A percentile compares a stretch with the other conserved stretches of the same genome.
Conservation (phyloP, 2,329 filamentous ascomycete genomes). For the Nannizziopsis barbatae region DNA sequence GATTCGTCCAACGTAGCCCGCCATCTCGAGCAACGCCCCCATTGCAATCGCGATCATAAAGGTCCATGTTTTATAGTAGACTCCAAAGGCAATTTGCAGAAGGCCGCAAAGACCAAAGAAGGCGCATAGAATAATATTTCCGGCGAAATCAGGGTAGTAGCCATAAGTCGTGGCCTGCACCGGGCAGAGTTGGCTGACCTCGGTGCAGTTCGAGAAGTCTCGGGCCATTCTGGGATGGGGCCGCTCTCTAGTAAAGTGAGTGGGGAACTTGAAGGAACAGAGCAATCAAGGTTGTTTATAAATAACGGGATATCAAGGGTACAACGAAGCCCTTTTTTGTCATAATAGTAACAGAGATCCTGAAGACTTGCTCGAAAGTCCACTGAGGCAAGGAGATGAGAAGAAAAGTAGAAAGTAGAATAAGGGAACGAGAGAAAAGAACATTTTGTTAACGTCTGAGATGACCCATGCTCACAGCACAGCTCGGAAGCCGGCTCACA, state of each 20-base stretch:
- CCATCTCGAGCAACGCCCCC: constrained; percentile 41
- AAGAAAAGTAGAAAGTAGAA: not conserved
- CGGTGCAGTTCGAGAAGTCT: constrained; percentile 11
- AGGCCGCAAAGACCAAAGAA: constrained; percentile 42
- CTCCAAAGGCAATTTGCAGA: constrained; percentile 39
- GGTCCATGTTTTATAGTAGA: constrained; percentile 45
- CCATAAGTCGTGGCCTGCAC: constrained; percentile 42
- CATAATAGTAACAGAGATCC: no score
- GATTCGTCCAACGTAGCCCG: constrained; percentile 48
- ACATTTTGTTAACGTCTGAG: not conserved
- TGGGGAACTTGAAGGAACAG: no score
- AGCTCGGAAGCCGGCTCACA: not conserved
- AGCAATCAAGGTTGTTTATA: no score
- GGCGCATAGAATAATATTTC: constrained; percentile 43
- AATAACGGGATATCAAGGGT: no score
- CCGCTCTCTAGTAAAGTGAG: not conserved
- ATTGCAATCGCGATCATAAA: constrained; percentile 41
- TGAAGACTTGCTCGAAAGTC: no score
- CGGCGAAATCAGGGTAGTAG: constrained; percentile 43
- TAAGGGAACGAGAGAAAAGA: not conserved
- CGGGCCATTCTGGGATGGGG: constrained; percentile 1
- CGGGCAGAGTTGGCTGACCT: constrained; percentile 26
- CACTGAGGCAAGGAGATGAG: not conserved
- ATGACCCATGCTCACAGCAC: not conserved
- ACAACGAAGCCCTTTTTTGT: no score